A percentile compares a stretch with the other conserved stretches of the same genome.
phyloP scores from a whole-genome alignment of 2,329 filamentous ascomycete species.

The Pseudogymnoascus sp. region DNA sequence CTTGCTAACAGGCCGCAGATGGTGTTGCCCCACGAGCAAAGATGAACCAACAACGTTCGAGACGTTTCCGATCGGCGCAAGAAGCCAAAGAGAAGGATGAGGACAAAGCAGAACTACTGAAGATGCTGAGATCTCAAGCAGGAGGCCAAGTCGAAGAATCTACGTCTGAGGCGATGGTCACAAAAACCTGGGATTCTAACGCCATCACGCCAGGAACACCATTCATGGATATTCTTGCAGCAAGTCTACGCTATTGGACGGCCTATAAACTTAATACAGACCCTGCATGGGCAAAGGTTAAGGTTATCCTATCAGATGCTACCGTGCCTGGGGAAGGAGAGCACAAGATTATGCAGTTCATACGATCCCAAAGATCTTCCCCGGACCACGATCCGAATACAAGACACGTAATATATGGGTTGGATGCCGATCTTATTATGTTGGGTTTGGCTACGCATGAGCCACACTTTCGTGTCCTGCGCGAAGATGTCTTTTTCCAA shows the following conservation, averaged over 20 bases:
- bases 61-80: slow-evolving; percentile 88
- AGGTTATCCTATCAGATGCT: slow-evolving; percentile 97
- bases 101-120: slow-evolving; percentile 81
- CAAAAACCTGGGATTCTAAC: slow-evolving; percentile 88
- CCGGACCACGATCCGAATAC: slow-evolving; percentile 94
- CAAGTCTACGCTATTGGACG: slow-evolving; percentile 90
- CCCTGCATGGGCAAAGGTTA: slow-evolving; percentile 88
- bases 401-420: slow-evolving; percentile 92
- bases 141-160: slow-evolving; percentile 56
- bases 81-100: slow-evolving; percentile 91
- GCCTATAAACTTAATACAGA: slow-evolving; percentile 97
- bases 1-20: slow-evolving; percentile 44
- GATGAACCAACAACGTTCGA: slow-evolving; percentile 98
- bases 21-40: slow-evolving; percentile 96
- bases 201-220: slow-evolving; percentile 92
- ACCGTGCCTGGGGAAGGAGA: slow-evolving; percentile 97
- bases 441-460: slow-evolving; percentile 94
- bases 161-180: slow-evolving; percentile 53
- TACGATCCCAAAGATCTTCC: slow-evolving; percentile 84
- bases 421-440: slow-evolving; percentile 99
- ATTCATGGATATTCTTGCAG: slow-evolving; percentile 94
- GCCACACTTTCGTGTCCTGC: slow-evolving; percentile 89
- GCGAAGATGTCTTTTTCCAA: slow-evolving; percentile 94
- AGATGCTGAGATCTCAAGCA: slow-evolving; percentile 73
- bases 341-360: slow-evolving; percentile 99